Percentiles rank a stretch among this genome's conserved stretches.
Conservation (phyloP, 345 rosid species). For the Corchorus olitorius region DNA sequence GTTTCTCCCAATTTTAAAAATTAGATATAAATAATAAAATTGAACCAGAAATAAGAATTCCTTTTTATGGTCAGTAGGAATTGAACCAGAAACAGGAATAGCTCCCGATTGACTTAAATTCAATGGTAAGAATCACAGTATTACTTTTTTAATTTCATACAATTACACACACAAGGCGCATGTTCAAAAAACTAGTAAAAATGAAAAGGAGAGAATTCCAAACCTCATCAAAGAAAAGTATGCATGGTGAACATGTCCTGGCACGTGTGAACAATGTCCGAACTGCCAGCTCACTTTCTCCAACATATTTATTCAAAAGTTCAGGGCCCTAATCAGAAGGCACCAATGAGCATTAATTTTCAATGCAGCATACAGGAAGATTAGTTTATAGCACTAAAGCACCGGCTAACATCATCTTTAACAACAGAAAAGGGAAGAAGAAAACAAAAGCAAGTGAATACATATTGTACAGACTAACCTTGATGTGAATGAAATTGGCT, state of each 20-base stretch:
- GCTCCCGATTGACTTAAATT: too few relatives aligned
- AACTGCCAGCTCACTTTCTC: constrained; percentile 95
- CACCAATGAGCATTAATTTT: background rate
- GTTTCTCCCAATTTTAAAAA: too few relatives aligned
- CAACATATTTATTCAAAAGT: constrained; percentile 87
- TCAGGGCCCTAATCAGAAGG: constrained; percentile 73
- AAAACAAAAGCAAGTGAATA: background rate
- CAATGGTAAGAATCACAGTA: too few relatives aligned
- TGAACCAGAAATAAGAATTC: too few relatives aligned
- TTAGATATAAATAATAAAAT: too few relatives aligned
- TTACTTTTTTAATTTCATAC: too few relatives aligned
- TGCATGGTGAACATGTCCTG: constrained; percentile 84
- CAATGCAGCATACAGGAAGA: background rate
- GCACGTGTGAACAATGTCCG: constrained; percentile 82
- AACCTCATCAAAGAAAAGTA: constrained; percentile 96
- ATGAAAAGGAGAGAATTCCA: constrained; percentile 22
- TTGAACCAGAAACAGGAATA: too few relatives aligned
- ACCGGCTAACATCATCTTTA: background rate
- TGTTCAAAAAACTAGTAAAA: background rate
- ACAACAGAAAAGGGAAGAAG: background rate
- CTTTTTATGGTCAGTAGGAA: too few relatives aligned
- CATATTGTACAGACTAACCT: constrained; percentile 42
- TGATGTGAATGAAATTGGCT: constrained; percentile 93
- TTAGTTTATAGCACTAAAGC: background rate
- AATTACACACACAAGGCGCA: too few relatives aligned